Base-by-base conservation (phyloP, 148 eudicot genomes). In the Heliosperma pusillum region DNA sequence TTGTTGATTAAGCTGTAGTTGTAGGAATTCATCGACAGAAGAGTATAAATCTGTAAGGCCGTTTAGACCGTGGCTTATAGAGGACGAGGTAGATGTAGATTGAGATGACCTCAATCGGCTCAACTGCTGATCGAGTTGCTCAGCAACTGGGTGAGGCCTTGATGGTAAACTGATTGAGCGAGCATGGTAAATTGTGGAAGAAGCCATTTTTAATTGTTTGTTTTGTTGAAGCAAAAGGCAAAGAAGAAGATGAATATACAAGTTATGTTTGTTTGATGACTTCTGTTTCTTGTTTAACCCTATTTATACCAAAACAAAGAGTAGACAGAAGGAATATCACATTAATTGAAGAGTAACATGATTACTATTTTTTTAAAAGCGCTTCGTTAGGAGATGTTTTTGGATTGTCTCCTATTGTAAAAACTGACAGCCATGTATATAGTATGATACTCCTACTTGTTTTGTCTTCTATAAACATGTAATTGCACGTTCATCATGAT, bases 41-140 rank as follows among this genome's bases (percentile, higher is more conserved):
- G 70, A 40, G 9, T 82, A 75, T 20, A 80, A 30, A 72, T 76
- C 69, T 27, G 60, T 72, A 69, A 79, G 81, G 62, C 15, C 59
- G 40, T 16, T 11, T 58, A 85, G 72, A n/a, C 36, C 5, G 36
- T 80, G 63, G 67, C 64, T 5, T 77, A 64, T 66, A 0, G 47
- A 76, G 42, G 84, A 56, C 11, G 83, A 82, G 17, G 84, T 66
- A 8, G 85, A 77, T 50, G 87, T 63, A 22, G 81, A 45, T 79
- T 81, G 81, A 70, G 81, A 77, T 50, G 85, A 72, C 15, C 76
- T 84, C 62, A 84, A 67, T 63, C 82, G 80, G 59, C 79, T 70
- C 45, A 81, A 57, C 22, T 73, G 78, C 50, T 84, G 71, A 6
- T 69, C 71, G 24, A 81, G 44, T 59, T 81, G 82, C 24, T 64